These are phyloP conservation scores for Geotrichum australiense DNA, from an alignment of 1,139 yeast genomes.

Conservation along the genomic window DNA sequence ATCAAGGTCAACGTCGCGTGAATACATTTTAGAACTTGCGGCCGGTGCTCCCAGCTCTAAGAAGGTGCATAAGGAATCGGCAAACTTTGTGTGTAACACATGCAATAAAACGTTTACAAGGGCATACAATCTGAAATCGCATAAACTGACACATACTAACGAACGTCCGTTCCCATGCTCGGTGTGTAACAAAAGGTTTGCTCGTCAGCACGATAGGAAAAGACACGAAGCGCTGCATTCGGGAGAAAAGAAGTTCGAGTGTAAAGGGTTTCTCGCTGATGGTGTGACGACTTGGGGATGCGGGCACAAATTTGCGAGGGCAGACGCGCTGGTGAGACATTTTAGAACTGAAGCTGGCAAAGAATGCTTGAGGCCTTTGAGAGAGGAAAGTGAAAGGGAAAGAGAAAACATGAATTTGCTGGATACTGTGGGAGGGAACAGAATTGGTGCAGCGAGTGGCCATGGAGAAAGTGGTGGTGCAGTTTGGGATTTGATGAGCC, in stretches of 20 bases:
- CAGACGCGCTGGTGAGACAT: slow-evolving; percentile 91
- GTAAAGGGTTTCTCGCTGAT: slow-evolving; percentile 64
- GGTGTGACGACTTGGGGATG: slow-evolving; percentile 76
- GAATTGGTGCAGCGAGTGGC: too few species aligned
- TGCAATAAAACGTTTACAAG: slow-evolving; percentile 87
- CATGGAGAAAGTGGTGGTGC: too few species aligned
- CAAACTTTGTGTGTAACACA: slow-evolving; percentile 71
- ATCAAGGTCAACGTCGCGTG: slow-evolving; percentile 26
- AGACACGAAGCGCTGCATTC: slow-evolving; percentile 90
- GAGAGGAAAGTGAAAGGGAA: slow-evolving; percentile 56
- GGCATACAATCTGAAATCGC: slow-evolving; percentile 88
- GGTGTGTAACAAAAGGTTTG: slow-evolving; percentile 89
- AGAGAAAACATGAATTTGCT: too few species aligned
- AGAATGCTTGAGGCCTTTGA: slow-evolving; percentile 65
- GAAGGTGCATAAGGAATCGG: slow-evolving; percentile 44
- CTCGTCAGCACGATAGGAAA: slow-evolving; percentile 89
- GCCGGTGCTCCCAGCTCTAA: slow-evolving; percentile 35
- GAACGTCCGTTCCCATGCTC: slow-evolving; percentile 86
- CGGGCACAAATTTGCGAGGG: slow-evolving; percentile 86
- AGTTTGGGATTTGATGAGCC: too few species aligned
- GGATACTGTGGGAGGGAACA: too few species aligned
- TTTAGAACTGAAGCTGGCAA: slow-evolving; percentile 92
- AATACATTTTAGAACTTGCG: slow-evolving; percentile 34
- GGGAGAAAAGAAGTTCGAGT: slow-evolving; percentile 83
- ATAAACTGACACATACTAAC: slow-evolving; percentile 86